phyloP scores from a whole-genome alignment of 306 rosid genomes.

The Alnus glutinosa region DNA sequence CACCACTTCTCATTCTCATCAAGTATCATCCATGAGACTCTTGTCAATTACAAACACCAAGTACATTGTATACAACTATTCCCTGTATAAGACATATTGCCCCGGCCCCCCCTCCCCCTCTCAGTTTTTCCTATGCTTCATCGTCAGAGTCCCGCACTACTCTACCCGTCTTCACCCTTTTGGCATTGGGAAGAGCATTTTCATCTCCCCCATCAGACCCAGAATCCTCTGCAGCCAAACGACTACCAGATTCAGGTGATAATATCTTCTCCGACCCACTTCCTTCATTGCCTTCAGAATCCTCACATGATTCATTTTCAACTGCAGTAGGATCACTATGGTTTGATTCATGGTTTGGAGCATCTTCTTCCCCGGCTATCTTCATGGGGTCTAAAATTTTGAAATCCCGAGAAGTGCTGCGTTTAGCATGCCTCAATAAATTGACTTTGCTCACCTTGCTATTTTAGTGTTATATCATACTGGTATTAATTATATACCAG shows the following conservation, averaged over 20 bases:
- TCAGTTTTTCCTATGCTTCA: constrained; percentile 20
- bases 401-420: constrained; percentile 47
- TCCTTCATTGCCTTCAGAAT: constrained; percentile 24
- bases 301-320: constrained; percentile 25
- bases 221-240: constrained; percentile 29
- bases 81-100: not conserved
- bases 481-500: too few species aligned
- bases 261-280: constrained; percentile 25
- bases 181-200: constrained; percentile 31
- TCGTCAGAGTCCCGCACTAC: constrained; percentile 39
- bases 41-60: not conserved
- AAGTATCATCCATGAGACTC: not conserved
- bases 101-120: not conserved
- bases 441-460: constrained; percentile 48
- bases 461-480: too few species aligned
- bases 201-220: constrained; percentile 28
- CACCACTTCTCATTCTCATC: not conserved
- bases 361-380: constrained; percentile 23
- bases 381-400: constrained; percentile 19
- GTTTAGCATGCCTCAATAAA: constrained; percentile 41
- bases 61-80: not conserved
- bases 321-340: constrained; percentile 15
- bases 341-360: not conserved
- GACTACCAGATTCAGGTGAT: constrained; percentile 29
- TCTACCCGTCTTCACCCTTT: constrained; percentile 34